These are phyloP conservation scores for Puccinia novopanici DNA, from an alignment of 1,284 basidiomycete genomes.

Conservation along the genomic window DNA sequence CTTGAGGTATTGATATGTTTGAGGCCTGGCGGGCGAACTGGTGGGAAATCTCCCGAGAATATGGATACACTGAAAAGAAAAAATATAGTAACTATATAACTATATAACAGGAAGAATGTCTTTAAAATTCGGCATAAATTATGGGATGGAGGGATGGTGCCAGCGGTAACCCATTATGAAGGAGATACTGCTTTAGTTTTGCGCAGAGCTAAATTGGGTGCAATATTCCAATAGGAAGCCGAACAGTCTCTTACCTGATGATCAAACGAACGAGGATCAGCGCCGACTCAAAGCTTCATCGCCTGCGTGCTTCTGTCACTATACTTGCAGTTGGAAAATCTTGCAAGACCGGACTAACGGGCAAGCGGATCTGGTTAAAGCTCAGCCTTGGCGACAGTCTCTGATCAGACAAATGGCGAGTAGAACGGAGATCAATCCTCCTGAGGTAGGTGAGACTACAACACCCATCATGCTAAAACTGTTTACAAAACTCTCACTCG, in stretches of 20 bases:
- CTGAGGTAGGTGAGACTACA: background rate
- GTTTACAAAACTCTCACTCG: too few species aligned
- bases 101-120: background rate
- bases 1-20: background rate
- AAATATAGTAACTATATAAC: background rate
- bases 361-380: background rate
- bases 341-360: background rate
- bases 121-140: background rate
- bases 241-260: conserved; percentile 6
- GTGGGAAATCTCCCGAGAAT: background rate
- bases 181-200: background rate
- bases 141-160: background rate
- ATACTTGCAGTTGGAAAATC: conserved; percentile 11
- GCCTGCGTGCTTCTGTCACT: conserved; percentile 3
- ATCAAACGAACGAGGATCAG: background rate
- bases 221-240: background rate
- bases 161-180: background rate
- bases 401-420: background rate
- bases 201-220: background rate
- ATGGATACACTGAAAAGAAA: background rate
- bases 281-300: background rate
- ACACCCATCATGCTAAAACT: too few species aligned
- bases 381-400: background rate
- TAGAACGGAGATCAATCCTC: background rate
- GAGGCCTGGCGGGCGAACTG: background rate